phyloP scores from a whole-genome alignment of 495 filamentous ascomycete species.

The Penicillium verhagenii region DNA sequence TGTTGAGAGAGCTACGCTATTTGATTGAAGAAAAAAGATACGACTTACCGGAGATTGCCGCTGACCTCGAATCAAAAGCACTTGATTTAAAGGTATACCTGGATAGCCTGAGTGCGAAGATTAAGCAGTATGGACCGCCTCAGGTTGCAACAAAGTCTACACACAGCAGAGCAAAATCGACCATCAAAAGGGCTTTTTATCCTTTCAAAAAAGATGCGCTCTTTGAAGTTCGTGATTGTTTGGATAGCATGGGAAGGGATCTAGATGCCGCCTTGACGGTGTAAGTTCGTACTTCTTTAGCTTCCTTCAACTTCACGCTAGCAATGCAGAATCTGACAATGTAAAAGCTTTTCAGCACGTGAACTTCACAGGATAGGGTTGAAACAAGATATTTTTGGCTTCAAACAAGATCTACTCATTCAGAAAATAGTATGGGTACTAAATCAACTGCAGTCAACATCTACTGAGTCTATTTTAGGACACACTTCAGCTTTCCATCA shows the following conservation, averaged over 20 bases:
- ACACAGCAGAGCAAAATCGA: too few relatives aligned
- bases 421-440: too few relatives aligned
- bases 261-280: neutral
- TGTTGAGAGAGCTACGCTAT: neutral
- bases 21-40: conserved; percentile 3
- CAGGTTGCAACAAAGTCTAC: neutral
- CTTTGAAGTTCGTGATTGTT: conserved; percentile 7
- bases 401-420: conserved; percentile 3
- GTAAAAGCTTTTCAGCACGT: conserved; percentile 3
- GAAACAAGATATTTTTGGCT: conserved; percentile 1
- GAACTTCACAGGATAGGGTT: neutral
- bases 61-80: conserved; percentile 1
- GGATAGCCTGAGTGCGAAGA: neutral
- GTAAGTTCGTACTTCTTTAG: too few relatives aligned
- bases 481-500: conserved; percentile 9
- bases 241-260: neutral
- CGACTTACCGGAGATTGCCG: neutral
- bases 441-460: too few relatives aligned
- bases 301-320: too few relatives aligned
- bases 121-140: neutral
- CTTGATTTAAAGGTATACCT: neutral
- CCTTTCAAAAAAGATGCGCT: conserved; percentile 5
- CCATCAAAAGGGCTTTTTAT: neutral
- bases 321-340: too few relatives aligned
- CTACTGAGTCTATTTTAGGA: too few relatives aligned